phyloP scores from a whole-genome alignment of 768 basidiomycete species.

The Aureoboletus auriporus region DNA sequence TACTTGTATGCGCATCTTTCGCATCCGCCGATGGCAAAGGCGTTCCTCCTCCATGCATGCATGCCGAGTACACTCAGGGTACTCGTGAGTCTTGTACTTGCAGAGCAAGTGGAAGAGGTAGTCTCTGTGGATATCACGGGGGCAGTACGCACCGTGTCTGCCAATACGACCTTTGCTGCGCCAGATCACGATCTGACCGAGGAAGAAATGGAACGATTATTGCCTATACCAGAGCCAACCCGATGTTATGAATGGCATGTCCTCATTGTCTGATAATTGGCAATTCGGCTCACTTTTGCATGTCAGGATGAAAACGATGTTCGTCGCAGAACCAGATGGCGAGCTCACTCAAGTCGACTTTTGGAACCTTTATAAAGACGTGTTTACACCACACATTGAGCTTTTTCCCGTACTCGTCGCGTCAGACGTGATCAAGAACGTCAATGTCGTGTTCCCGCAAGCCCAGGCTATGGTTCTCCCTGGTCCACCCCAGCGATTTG shows the following conservation, averaged over 20 bases:
- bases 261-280: background rate
- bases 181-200: conserved; percentile 64
- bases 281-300: conserved; percentile 9
- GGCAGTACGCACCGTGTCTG: conserved; percentile 53
- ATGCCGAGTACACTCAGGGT: conserved; percentile 70
- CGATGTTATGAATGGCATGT: conserved; percentile 80
- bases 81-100: conserved; percentile 61
- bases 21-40: conserved; percentile 68
- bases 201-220: conserved; percentile 61
- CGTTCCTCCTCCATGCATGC: conserved; percentile 66
- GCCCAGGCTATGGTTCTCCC: conserved; percentile 85
- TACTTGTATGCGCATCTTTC: conserved; percentile 75
- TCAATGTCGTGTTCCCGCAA: conserved; percentile 77
- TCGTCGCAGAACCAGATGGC: conserved; percentile 67
- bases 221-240: conserved; percentile 65
- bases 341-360: conserved; percentile 93
- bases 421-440: conserved; percentile 92
- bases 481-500: conserved; percentile 69
- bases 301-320: conserved; percentile 88
- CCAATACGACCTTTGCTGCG: conserved; percentile 41
- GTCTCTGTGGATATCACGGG: conserved; percentile 62
- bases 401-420: conserved; percentile 68
- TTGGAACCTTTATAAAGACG: conserved; percentile 90
- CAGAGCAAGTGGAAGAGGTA: conserved; percentile 69
- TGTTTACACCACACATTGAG: conserved; percentile 60